Conservation (phyloP, 208 protist genomes). For the Trypanosoma mega region DNA sequence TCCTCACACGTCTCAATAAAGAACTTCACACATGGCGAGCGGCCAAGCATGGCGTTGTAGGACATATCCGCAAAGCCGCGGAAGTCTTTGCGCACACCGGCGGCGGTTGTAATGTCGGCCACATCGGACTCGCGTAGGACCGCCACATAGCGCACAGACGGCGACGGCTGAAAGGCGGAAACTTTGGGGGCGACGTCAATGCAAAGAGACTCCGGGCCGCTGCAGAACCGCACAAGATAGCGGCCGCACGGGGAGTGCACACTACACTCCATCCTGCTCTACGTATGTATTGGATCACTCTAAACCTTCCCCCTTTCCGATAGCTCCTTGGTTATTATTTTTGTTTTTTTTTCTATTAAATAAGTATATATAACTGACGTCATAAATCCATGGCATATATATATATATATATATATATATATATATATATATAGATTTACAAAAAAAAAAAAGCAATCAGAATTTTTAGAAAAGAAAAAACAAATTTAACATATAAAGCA, state of each 20-base stretch:
- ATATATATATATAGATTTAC: slow-evolving; percentile 6
- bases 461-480: not conserved
- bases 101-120: slow-evolving; percentile 54
- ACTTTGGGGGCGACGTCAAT: slow-evolving; percentile 38
- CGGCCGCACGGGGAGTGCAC: slow-evolving; percentile 74
- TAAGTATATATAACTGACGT: not conserved
- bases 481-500: slow-evolving; percentile 15
- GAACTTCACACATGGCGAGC: slow-evolving; percentile 55
- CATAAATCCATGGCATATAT: not conserved
- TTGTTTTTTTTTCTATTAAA: not conserved
- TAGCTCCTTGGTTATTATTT: not conserved
- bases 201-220: slow-evolving; percentile 22
- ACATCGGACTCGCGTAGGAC: slow-evolving; percentile 37
- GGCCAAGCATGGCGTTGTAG: slow-evolving; percentile 75
- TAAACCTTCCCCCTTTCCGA: not conserved
- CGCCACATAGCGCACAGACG: slow-evolving; percentile 21
- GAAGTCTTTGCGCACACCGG: slow-evolving; percentile 77
- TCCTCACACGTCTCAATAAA: slow-evolving; percentile 77
- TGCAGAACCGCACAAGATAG: slow-evolving; percentile 57
- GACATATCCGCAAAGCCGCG: slow-evolving; percentile 67
- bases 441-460: not conserved
- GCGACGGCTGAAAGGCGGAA: slow-evolving; percentile 12
- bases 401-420: slow-evolving; percentile 12
- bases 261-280: slow-evolving; percentile 60
- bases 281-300: too few relatives aligned